These are phyloP conservation scores for Apophysomyces trapeziformis DNA, from an alignment of 371 early-diverging fungal genomes.

Conservation along the genomic window DNA sequence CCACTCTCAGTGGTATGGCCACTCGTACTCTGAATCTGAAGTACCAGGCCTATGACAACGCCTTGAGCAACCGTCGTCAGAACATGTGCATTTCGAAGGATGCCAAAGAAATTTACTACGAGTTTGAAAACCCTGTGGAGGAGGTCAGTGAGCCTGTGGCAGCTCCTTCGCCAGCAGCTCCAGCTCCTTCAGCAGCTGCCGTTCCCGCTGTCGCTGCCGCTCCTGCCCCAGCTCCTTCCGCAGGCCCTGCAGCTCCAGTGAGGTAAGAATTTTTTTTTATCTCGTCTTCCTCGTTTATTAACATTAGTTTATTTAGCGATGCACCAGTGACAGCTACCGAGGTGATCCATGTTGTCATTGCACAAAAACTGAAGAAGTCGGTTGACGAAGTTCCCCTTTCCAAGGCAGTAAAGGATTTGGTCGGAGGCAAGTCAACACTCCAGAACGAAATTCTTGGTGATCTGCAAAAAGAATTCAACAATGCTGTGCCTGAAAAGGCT, in stretches of 20 bases:
- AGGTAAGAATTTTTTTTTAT: constrained; percentile 21
- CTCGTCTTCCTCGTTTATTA: constrained; percentile 1
- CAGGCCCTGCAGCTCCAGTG: constrained; percentile 26
- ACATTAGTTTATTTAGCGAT: constrained; percentile 53
- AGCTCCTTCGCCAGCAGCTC: constrained; percentile 49
- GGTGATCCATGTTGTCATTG: constrained; percentile 81
- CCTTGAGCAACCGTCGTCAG: constrained; percentile 86
- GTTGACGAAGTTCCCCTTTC: constrained; percentile 73
- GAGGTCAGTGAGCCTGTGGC: constrained; percentile 53
- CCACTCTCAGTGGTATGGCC: constrained; percentile 93
- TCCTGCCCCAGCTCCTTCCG: constrained; percentile 25
- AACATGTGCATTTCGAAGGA: constrained; percentile 89
- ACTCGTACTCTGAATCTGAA: constrained; percentile 93
- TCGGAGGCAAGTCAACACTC: constrained; percentile 94
- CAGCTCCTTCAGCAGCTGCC: constrained; percentile 56
- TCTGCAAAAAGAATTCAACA: constrained; percentile 91
- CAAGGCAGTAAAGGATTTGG: constrained; percentile 92
- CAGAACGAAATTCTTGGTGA: constrained; percentile 98
- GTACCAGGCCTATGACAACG: constrained; percentile 96
- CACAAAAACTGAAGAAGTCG: constrained; percentile 91
- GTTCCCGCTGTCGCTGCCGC: constrained; percentile 57
- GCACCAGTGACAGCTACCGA: constrained; percentile 80
- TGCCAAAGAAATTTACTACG: constrained; percentile 92
- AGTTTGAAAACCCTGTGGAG: constrained; percentile 68
- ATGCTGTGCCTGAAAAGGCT: constrained; percentile 86